Conservation (phyloP, 768 basidiomycete species). For the Panellus pusillus region DNA sequence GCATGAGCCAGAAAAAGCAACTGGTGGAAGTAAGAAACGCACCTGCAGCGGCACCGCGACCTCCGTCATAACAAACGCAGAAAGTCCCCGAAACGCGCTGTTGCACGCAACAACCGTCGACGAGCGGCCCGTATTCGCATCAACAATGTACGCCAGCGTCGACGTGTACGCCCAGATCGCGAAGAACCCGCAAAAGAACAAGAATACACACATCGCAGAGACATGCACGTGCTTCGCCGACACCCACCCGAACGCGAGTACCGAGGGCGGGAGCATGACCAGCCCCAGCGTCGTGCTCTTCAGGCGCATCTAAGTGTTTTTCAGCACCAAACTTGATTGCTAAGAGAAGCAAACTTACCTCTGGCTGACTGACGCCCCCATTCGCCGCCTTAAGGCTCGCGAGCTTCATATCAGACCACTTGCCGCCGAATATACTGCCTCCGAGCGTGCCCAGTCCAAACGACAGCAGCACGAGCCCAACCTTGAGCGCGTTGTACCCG, state of each 20-base stretch:
- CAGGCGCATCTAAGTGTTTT: slow-evolving; percentile 60
- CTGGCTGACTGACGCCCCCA: slow-evolving; percentile 52
- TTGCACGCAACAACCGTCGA: slow-evolving; percentile 76
- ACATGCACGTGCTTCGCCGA: slow-evolving; percentile 62
- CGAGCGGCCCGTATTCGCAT: slow-evolving; percentile 81
- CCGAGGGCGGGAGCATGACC: slow-evolving; percentile 56
- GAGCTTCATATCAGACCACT: slow-evolving; percentile 45
- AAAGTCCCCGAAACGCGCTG: slow-evolving; percentile 68
- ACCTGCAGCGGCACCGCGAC: slow-evolving; percentile 74
- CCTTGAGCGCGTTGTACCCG: slow-evolving; percentile 62
- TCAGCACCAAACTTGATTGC: neutral
- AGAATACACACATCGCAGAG: slow-evolving; percentile 65
- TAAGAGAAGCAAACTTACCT: slow-evolving; percentile 44
- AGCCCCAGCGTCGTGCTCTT: slow-evolving; percentile 61
- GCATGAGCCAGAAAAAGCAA: neutral
- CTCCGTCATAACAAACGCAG: slow-evolving; percentile 70
- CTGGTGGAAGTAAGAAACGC: slow-evolving; percentile 20
- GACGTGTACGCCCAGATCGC: slow-evolving; percentile 65
- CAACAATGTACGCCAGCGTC: slow-evolving; percentile 82
- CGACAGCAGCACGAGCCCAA: slow-evolving; percentile 75
- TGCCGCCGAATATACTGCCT: slow-evolving; percentile 46
- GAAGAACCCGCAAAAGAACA: slow-evolving; percentile 75
- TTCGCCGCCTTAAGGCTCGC: slow-evolving; percentile 38
- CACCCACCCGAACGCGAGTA: slow-evolving; percentile 77
- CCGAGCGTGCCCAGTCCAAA: slow-evolving; percentile 57